A percentile compares a stretch with the other conserved stretches of the same genome.
Evolutionary conservation across 257 asterid species (phyloP).

Genomic region (Fraxinus anomala): DNA sequence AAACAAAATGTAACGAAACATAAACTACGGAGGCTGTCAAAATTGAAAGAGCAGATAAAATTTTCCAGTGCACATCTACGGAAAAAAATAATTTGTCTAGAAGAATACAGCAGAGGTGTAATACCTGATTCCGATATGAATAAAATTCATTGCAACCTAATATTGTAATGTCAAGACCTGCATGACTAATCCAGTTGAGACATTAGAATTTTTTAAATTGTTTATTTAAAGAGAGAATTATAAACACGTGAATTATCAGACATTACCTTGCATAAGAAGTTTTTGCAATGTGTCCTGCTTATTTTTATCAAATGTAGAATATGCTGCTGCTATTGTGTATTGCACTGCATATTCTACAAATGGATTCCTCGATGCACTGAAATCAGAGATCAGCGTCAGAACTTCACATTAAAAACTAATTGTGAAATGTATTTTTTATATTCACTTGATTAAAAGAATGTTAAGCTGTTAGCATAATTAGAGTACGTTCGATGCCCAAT

Average conservation of each 20-base stretch:
- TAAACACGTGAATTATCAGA: slow-evolving; percentile 24
- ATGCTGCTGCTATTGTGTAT: slow-evolving; percentile 84
- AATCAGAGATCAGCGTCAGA: slow-evolving; percentile 33
- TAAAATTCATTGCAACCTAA: slow-evolving; percentile 92
- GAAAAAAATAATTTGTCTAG: slow-evolving; percentile 11
- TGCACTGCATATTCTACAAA: slow-evolving; percentile 88
- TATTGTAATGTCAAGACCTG: slow-evolving; percentile 93
- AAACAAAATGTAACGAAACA: neutral
- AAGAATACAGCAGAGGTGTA: slow-evolving; percentile 19
- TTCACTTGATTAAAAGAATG: slow-evolving; percentile 14
- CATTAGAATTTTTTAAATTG: slow-evolving; percentile 30
- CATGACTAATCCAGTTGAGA: slow-evolving; percentile 45
- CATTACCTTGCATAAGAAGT: slow-evolving; percentile 77
- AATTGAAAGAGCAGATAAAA: neutral
- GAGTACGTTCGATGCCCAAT: slow-evolving; percentile 14
- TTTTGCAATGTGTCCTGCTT: slow-evolving; percentile 66
- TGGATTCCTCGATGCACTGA: slow-evolving; percentile 86
- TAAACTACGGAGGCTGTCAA: neutral
- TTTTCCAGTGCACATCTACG: neutral
- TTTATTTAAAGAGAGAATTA: slow-evolving; percentile 27
- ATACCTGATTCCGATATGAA: slow-evolving; percentile 91
- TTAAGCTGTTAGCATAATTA: slow-evolving; percentile 4
- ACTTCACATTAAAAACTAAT: slow-evolving; percentile 3
- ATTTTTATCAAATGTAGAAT: slow-evolving; percentile 53
- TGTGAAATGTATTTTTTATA: neutral